Evolutionary conservation across 345 rosid genomes (phyloP).

Genomic region (Abelmoschus esculentus): DNA sequence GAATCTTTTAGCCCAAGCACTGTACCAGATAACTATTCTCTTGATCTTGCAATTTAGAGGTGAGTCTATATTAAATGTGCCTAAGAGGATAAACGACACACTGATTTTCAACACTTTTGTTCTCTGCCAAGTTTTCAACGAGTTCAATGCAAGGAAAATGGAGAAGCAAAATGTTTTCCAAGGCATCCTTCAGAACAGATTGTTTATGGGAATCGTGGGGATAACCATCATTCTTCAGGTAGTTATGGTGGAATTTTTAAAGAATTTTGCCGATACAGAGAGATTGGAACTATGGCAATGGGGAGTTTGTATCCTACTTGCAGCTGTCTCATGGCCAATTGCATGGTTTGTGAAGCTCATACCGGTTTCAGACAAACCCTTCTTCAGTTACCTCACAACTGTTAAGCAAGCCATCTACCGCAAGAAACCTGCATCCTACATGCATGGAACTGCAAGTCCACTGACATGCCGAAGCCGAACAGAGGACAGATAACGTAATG

Average conservation of each 20-base stretch:
- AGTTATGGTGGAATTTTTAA: conserved; percentile 53
- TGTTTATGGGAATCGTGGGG: conserved; percentile 52
- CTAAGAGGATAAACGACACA: conserved; percentile 38
- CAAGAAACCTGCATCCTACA: conserved; percentile 10
- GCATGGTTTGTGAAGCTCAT: conserved; percentile 51
- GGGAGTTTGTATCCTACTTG: conserved; percentile 41
- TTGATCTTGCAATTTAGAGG: conserved; percentile 53
- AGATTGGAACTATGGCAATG: conserved; percentile 43
- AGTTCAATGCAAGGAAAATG: conserved; percentile 61
- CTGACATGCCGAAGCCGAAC: neutral
- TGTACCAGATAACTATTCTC: conserved; percentile 48
- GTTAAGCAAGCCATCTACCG: conserved; percentile 16
- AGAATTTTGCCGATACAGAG: conserved; percentile 53
- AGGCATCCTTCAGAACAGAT: conserved; percentile 43
- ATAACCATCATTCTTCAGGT: conserved; percentile 59
- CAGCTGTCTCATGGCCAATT: conserved; percentile 55
- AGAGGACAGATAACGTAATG: neutral
- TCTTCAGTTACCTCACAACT: conserved; percentile 29
- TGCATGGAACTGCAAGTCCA: conserved; percentile 5
- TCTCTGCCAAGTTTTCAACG: conserved; percentile 61
- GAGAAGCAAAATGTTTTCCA: conserved; percentile 60
- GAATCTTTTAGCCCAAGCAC: conserved; percentile 51
- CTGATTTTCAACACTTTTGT: conserved; percentile 58
- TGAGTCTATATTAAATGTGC: conserved; percentile 36
- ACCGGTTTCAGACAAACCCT: conserved; percentile 44